Evolutionary conservation across 257 asterid species (phyloP), one percentile per base, ranked within the genome.

Genomic region (Penstemon davidsonii): DNA sequence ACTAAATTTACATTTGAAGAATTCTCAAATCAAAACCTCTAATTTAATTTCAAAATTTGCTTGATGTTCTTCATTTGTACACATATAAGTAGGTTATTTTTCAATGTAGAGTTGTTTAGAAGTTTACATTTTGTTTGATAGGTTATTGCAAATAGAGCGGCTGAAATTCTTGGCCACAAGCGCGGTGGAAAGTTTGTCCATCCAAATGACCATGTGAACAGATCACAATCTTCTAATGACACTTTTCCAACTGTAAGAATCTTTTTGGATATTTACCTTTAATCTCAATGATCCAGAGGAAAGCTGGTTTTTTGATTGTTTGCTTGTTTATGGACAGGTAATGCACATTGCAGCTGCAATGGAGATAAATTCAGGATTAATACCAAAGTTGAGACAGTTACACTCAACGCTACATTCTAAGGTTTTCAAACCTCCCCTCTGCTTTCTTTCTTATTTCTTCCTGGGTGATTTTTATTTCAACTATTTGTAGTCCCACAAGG

Each of bases 91-190:
- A 45, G 61, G 46, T 57, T 33, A 12, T 55, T 55, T 18, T n/a
- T 52, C 58, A 61, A 62, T 33, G 69, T 36, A 44, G 47, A 57
- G 41, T 63, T 44, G 12, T 25, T 25, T 49, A 15, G 62, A 25
- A 25, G 33, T 44, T 7, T 55, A 10, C 55, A 43, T 42, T 62
- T 60, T 58, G 62, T 69, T 61, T 66, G 80, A 52, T 80, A 94
- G 99, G 99, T 94, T 60, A 91, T 94, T 76, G 97, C 99, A 60
- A 94, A 94, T 69, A 87, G 99, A 82, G 99, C 99, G 43, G 91
- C 93, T 77, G 97, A 94, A 78, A 91, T 94, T 77, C 95, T 94
- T 18, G 99, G 97, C 64, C 91, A 91, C 80, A 81, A 82, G 77
- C 96, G 90, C 12, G 99, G 99, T 46, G 96, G 72, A 67, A 94